Evolutionary conservation across 768 basidiomycete genomes (phyloP).

Genomic region (Tulasnella sp.): DNA sequence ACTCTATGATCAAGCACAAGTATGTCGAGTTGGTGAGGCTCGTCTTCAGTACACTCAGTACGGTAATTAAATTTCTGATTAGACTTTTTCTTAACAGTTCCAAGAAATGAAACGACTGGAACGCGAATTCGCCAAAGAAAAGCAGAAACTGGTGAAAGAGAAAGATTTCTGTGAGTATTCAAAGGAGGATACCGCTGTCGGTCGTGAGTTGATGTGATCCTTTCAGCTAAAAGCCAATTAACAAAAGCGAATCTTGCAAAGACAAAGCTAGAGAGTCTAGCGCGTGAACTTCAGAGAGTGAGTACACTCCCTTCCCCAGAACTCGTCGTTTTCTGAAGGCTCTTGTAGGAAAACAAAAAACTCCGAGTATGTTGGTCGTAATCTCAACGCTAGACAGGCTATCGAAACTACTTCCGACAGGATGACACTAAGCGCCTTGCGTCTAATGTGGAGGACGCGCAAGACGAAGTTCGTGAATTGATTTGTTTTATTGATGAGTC

Average conservation of each 20-base stretch:
- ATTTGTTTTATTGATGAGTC: background rate
- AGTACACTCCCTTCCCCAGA: background rate
- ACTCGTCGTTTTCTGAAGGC: background rate
- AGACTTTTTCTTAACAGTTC: constrained; percentile 40
- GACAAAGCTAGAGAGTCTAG: constrained; percentile 80
- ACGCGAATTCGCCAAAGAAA: constrained; percentile 82
- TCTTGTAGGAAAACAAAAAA: constrained; percentile 68
- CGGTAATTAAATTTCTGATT: constrained; percentile 3
- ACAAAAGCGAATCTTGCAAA: constrained; percentile 83
- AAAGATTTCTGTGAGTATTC: constrained; percentile 61
- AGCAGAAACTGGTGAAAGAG: constrained; percentile 81
- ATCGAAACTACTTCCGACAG: constrained; percentile 31
- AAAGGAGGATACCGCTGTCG: background rate
- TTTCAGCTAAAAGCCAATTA: constrained; percentile 63
- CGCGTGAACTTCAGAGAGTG: constrained; percentile 82
- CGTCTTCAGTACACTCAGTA: background rate
- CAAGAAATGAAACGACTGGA: constrained; percentile 79
- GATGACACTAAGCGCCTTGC: constrained; percentile 75
- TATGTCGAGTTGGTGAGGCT: constrained; percentile 72
- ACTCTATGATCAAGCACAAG: constrained; percentile 72
- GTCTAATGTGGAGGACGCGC: constrained; percentile 72
- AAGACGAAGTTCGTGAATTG: constrained; percentile 50
- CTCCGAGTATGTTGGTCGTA: constrained; percentile 45
- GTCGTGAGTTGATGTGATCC: background rate
- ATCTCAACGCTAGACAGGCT: constrained; percentile 19